phyloP scores from a whole-genome alignment of 371 early-diverging fungal species.

The Syncephalastrum racemosum region DNA sequence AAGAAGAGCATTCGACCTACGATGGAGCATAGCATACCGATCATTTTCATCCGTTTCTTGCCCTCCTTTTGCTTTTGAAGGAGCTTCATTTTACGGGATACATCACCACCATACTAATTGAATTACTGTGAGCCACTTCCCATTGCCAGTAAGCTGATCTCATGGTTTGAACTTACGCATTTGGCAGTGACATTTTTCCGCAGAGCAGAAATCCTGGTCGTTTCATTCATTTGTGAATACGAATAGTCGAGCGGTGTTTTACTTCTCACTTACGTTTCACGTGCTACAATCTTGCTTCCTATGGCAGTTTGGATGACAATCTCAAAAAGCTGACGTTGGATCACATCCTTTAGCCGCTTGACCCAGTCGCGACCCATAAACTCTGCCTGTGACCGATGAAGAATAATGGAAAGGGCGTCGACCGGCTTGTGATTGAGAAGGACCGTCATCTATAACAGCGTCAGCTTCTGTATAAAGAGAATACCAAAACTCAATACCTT shows the following conservation, averaged over 20 bases:
- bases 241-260: background rate
- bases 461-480: too few relatives aligned
- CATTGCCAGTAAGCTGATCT: too few relatives aligned
- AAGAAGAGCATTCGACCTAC: background rate
- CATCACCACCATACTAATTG: constrained; percentile 86
- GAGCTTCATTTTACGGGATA: constrained; percentile 91
- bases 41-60: constrained; percentile 82
- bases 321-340: constrained; percentile 90
- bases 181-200: constrained; percentile 95
- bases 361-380: constrained; percentile 82
- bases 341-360: constrained; percentile 75
- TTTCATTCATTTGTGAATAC: background rate
- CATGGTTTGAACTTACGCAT: constrained; percentile 61
- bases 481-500: constrained; percentile 64
- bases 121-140: background rate
- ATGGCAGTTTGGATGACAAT: constrained; percentile 89
- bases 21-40: constrained; percentile 40
- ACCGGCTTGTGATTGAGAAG: constrained; percentile 89
- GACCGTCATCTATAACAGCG: constrained; percentile 68
- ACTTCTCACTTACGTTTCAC: constrained; percentile 70
- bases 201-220: constrained; percentile 65
- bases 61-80: constrained; percentile 89
- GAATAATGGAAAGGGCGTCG: constrained; percentile 89
- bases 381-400: constrained; percentile 77
- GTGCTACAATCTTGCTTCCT: constrained; percentile 80